Evolutionary conservation across 2,329 filamentous ascomycete genomes (phyloP), one percentile per base, ranked within the genome.

Genomic region (Xylariaceae sp.): DNA sequence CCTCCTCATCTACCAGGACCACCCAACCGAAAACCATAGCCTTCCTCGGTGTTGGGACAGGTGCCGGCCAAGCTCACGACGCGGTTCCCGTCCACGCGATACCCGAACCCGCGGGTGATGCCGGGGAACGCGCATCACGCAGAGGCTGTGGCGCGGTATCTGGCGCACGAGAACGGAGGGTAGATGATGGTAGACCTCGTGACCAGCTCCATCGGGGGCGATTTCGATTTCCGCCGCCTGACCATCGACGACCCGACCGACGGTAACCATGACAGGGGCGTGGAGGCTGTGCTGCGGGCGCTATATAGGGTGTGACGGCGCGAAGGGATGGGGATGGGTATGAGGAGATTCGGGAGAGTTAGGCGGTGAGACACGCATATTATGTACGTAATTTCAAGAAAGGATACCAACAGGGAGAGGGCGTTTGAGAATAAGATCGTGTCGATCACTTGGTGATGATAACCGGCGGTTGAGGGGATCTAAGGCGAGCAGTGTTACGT

Each of bases 1-100:
- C 52, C 3, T 43, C 52, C 3, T 43, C 44, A 18, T 19, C 42
- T 44, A 41, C n/a, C 52, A 43, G 19, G 32, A 21, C 46, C n/a
- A 50, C 51, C 52, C 2, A 45, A 55, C 45, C 42, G 41, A 75
- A 78, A 59, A 75, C 78, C 2, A 68, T 83, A 52, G 74, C 78
- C 44, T 82, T 85, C 71, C 74, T 84, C 50, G 82, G 82, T 56
- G 79, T 81, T 42, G 83, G 78, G 20, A 77, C 75, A 32, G 82
- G 81, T 46, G 74, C 74, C 59, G 80, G 76, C 75, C 46, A 83
- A 80, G 57, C 77, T 85, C 26, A 70, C 70, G 16, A 57, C 66
- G 44, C 60, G 71, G 9, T 62, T 81, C 48, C 64, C 74, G 2
- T 47, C 66, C 0, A 59, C 62, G 16, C 21, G 61, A 10, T 59